A percentile compares a stretch with the other conserved stretches of the same genome.
phyloP scores from a whole-genome alignment of 805 yeast genomes.

The Saccharomycopsis fodiens region DNA sequence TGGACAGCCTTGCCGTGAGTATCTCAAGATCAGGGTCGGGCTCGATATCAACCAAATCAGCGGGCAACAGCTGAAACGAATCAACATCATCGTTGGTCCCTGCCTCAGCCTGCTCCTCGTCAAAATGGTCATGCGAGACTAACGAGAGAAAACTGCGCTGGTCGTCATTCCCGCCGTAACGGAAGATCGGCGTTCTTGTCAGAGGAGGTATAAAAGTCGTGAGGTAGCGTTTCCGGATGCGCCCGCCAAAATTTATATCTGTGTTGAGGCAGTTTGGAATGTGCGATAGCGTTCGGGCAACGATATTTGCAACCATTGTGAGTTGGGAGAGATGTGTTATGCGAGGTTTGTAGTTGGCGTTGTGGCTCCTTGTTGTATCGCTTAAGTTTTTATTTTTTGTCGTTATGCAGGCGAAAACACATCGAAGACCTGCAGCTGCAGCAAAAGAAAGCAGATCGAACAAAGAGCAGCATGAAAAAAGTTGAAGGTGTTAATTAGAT shows the following conservation, averaged over 20 bases:
- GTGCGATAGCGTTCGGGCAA: conserved; percentile 11
- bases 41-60: conserved; percentile 12
- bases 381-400: too few relatives aligned
- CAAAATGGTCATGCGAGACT: conserved; percentile 29
- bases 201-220: conserved; percentile 32
- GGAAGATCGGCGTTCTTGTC: conserved; percentile 34
- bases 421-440: too few relatives aligned
- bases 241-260: conserved; percentile 18
- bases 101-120: conserved; percentile 21
- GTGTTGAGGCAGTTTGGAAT: conserved; percentile 18
- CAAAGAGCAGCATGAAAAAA: too few relatives aligned
- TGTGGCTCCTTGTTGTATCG: too few relatives aligned
- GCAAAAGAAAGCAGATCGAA: too few relatives aligned
- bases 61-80: conserved; percentile 17
- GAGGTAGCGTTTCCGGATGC: conserved; percentile 17
- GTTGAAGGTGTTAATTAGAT: too few relatives aligned
- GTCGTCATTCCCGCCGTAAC: conserved; percentile 27
- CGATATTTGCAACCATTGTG: conserved; percentile 6
- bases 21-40: conserved; percentile 2
- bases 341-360: not conserved
- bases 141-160: conserved; percentile 34
- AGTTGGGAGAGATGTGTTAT: not conserved
- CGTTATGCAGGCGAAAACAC: too few relatives aligned
- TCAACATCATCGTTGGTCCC: conserved; percentile 24
- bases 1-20: not conserved